phyloP scores from a whole-genome alignment of 1,284 basidiomycete genomes.

The Omphalotus olearius region DNA sequence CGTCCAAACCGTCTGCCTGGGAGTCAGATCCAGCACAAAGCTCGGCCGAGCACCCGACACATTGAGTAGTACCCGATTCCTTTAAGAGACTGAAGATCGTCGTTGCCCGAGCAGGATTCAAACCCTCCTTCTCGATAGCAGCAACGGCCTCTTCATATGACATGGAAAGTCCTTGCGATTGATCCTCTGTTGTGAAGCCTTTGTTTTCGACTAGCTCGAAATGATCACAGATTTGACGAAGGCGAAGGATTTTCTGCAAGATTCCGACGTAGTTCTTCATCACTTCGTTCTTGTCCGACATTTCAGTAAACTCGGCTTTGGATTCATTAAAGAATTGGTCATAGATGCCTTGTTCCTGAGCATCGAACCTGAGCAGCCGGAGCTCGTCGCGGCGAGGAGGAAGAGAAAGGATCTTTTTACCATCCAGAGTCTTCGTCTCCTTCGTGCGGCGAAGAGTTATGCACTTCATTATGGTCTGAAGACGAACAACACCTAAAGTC shows the following conservation, averaged over 20 bases:
- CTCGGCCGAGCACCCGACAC: conserved; percentile 82
- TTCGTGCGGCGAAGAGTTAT: conserved; percentile 96
- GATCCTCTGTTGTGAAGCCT: conserved; percentile 40
- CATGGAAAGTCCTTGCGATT: conserved; percentile 27
- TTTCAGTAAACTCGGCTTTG: conserved; percentile 85
- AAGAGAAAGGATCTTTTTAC: conserved; percentile 80
- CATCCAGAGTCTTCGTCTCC: conserved; percentile 79
- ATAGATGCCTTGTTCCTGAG: conserved; percentile 84
- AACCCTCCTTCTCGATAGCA: conserved; percentile 78
- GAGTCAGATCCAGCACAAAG: conserved; percentile 45
- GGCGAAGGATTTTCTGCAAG: conserved; percentile 89
- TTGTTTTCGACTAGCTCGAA: conserved; percentile 87
- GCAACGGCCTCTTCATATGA: conserved; percentile 74
- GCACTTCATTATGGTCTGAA: conserved; percentile 97
- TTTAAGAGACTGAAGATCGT: conserved; percentile 79
- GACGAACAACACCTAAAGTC: conserved; percentile 85
- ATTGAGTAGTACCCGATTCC: conserved; percentile 84
- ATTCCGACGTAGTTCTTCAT: conserved; percentile 99
- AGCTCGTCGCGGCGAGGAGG: conserved; percentile 87
- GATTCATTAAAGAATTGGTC: conserved; percentile 84
- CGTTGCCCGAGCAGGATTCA: conserved; percentile 70
- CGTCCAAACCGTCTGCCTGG: conserved; percentile 46
- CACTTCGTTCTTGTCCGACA: conserved; percentile 84
- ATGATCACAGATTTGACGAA: conserved; percentile 98
- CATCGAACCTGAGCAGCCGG: conserved; percentile 80